These are phyloP conservation scores for Pelargonium citronellum DNA, from an alignment of 441 rosid genomes.

Conservation along the genomic window DNA sequence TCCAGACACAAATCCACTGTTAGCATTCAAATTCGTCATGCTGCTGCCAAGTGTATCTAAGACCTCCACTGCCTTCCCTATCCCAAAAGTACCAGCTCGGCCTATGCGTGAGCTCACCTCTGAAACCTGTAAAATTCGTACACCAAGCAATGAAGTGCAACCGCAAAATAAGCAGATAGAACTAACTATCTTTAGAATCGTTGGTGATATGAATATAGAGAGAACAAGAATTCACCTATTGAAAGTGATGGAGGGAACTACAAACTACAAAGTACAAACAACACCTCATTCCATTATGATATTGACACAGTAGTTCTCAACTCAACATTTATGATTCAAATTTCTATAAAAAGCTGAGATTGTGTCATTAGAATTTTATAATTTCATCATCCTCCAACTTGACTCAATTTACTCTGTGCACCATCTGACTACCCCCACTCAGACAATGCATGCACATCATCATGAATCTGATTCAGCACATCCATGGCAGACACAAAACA, in stretches of 20 bases:
- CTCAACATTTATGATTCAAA: not conserved
- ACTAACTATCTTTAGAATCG: not conserved
- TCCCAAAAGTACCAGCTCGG: slow-evolving; percentile 78
- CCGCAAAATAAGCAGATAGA: not conserved
- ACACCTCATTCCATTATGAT: not conserved
- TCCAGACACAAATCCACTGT: slow-evolving; percentile 72
- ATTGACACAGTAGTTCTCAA: not conserved
- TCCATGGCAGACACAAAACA: not conserved
- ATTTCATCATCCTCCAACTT: too few relatives aligned
- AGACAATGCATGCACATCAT: slow-evolving; percentile 2
- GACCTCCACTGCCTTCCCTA: slow-evolving; percentile 89
- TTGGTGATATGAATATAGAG: not conserved
- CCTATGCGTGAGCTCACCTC: slow-evolving; percentile 83
- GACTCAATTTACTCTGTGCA: too few relatives aligned
- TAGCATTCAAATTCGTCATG: slow-evolving; percentile 70
- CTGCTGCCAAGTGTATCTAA: slow-evolving; percentile 95
- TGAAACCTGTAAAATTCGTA: slow-evolving; percentile 54
- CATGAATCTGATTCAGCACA: not conserved
- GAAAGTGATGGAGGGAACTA: slow-evolving; percentile 1
- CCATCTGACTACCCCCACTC: not conserved
- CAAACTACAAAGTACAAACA: not conserved
- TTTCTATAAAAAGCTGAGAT: too few relatives aligned
- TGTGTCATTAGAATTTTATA: too few relatives aligned
- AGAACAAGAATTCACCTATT: not conserved
- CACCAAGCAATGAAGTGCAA: slow-evolving; percentile 3